A percentile compares a stretch with the other conserved stretches of the same genome.
phyloP scores from a whole-genome alignment of 805 yeast species.

The Starmerella geochares region DNA sequence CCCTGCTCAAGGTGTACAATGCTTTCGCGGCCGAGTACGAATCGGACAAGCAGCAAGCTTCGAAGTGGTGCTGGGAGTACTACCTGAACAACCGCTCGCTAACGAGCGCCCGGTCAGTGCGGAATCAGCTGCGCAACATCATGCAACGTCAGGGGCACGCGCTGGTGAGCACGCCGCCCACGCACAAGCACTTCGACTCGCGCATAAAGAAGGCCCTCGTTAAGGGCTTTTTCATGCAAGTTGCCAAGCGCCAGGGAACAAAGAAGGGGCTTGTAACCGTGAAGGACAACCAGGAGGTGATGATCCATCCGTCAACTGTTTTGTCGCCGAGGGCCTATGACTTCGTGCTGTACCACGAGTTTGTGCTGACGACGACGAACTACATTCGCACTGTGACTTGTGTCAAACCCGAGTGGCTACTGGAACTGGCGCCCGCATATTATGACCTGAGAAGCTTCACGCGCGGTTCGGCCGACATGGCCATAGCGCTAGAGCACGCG shows the following conservation, averaged over 20 bases:
- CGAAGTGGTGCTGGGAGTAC: conserved; percentile 88
- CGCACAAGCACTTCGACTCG: conserved; percentile 55
- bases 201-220: conserved; percentile 77
- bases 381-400: conserved; percentile 90
- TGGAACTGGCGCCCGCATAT: conserved; percentile 68
- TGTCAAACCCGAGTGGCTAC: conserved; percentile 84
- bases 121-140: conserved; percentile 69
- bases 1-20: conserved; percentile 77
- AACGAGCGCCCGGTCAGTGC: conserved; percentile 73
- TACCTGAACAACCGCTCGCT: conserved; percentile 76
- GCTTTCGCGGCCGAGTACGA: conserved; percentile 44
- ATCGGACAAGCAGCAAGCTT: conserved; percentile 16
- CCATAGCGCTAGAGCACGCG: conserved; percentile 56
- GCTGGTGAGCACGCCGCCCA: conserved; percentile 56
- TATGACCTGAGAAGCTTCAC: conserved; percentile 53
- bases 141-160: conserved; percentile 76
- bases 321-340: conserved; percentile 80
- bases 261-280: conserved; percentile 69
- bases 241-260: conserved; percentile 76
- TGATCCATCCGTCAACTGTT: conserved; percentile 79
- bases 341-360: conserved; percentile 91
- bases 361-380: conserved; percentile 85
- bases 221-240: conserved; percentile 97
- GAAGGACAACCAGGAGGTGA: conserved; percentile 91
- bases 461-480: conserved; percentile 65